Percentiles rank a stretch among this genome's conserved stretches.
These are phyloP conservation scores for Phytophthora pseudosyringae DNA, from an alignment of 352 stramenopile species.

Conservation along the genomic window DNA sequence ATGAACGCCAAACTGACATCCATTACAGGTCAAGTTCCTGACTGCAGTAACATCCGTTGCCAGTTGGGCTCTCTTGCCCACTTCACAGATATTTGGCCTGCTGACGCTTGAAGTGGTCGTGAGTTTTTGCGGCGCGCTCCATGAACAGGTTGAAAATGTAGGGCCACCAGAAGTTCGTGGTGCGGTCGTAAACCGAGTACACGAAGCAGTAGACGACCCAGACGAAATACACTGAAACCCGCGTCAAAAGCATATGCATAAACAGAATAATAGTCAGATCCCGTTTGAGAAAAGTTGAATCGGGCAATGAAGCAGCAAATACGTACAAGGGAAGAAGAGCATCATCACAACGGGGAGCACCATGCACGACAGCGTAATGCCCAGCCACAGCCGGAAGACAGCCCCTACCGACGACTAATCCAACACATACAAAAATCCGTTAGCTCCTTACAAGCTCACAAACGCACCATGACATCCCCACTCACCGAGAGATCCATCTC, in stretches of 20 bases:
- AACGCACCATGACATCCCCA: neutral
- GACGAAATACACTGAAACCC: slow-evolving; percentile 68
- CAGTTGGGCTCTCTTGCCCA: slow-evolving; percentile 8
- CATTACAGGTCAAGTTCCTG: slow-evolving; percentile 12
- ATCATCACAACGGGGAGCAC: slow-evolving; percentile 79
- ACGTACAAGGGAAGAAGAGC: slow-evolving; percentile 79
- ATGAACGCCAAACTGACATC: slow-evolving; percentile 8
- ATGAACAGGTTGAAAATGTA: slow-evolving; percentile 86
- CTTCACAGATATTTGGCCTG: slow-evolving; percentile 38
- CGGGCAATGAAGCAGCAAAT: neutral
- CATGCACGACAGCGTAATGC: slow-evolving; percentile 66
- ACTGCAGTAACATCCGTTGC: neutral
- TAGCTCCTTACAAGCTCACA: neutral
- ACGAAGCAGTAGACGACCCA: slow-evolving; percentile 88
- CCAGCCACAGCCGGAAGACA: slow-evolving; percentile 80
- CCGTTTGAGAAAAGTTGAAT: neutral
- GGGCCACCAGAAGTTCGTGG: slow-evolving; percentile 86
- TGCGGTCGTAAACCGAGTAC: slow-evolving; percentile 85
- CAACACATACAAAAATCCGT: slow-evolving; percentile 17
- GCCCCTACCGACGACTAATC: slow-evolving; percentile 61
- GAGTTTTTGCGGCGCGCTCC: slow-evolving; percentile 66
- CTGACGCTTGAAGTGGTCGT: slow-evolving; percentile 53
- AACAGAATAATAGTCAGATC: slow-evolving; percentile 12
- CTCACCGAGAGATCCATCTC: slow-evolving; percentile 51
- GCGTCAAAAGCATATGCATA: neutral